A percentile compares a stretch with the other conserved stretches of the same genome.
Evolutionary conservation across 176 grass and related monocot species (phyloP).

Genomic region (Carex myosuroides): DNA sequence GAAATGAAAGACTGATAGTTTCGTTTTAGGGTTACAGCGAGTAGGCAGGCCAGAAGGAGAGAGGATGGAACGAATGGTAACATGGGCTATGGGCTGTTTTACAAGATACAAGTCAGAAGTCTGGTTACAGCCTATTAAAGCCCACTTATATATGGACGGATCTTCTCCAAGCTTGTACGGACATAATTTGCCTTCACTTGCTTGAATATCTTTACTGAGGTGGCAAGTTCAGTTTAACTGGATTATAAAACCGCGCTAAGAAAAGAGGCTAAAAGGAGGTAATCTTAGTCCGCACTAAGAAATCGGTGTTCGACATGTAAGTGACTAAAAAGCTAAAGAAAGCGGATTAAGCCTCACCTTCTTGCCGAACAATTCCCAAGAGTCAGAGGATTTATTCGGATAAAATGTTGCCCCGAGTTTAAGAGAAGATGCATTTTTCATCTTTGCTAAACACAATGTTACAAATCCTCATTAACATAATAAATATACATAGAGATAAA

Average conservation of each 20-base stretch:
- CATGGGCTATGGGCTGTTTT: too few species aligned
- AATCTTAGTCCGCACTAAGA: too few species aligned
- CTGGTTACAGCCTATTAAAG: not conserved
- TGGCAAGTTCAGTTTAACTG: not conserved
- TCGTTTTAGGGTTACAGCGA: not conserved
- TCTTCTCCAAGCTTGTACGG: not conserved
- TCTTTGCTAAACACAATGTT: not conserved
- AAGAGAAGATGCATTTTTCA: not conserved
- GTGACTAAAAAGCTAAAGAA: too few species aligned
- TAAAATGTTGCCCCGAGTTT: too few species aligned
- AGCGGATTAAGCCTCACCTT: too few species aligned
- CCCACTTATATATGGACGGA: not conserved
- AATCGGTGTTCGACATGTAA: too few species aligned
- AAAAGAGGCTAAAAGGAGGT: too few species aligned
- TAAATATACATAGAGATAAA: not conserved
- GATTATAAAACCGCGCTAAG: too few species aligned
- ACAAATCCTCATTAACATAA: not conserved
- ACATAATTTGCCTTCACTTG: not conserved
- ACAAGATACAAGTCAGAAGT: not conserved
- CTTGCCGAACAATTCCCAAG: too few species aligned
- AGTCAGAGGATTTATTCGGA: too few species aligned
- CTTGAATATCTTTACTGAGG: not conserved
- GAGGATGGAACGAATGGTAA: not conserved
- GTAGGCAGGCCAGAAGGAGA: not conserved
- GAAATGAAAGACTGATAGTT: constrained; percentile 2